A percentile compares a stretch with the other conserved stretches of the same genome.
These are phyloP conservation scores for Acrasis kona DNA, from an alignment of 78 protist species.

Conservation along the genomic window DNA sequence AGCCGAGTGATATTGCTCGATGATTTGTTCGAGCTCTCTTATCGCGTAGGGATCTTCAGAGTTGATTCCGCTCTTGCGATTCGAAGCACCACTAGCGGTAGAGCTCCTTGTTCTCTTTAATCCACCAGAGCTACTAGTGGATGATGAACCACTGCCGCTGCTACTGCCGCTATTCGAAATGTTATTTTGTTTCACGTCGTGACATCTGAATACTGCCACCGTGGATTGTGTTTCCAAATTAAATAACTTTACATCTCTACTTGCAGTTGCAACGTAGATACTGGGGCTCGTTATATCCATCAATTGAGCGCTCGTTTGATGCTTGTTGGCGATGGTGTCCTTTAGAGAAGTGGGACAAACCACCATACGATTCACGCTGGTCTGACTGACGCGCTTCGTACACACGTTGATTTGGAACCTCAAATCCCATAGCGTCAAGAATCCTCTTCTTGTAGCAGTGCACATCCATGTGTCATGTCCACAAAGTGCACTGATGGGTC, in stretches of 20 bases:
- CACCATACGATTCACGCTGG: neutral
- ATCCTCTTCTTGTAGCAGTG: neutral
- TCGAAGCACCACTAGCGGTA: too few species aligned
- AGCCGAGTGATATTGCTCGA: too few species aligned
- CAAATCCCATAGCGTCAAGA: neutral
- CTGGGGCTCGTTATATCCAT: too few species aligned
- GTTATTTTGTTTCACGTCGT: neutral
- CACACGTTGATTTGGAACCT: neutral
- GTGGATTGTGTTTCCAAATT: neutral
- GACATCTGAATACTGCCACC: neutral
- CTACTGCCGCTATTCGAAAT: too few species aligned
- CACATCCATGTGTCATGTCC: neutral
- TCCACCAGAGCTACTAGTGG: too few species aligned
- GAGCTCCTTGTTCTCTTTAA: too few species aligned
- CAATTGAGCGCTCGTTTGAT: too few species aligned
- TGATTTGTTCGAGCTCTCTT: neutral
- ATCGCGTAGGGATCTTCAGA: neutral
- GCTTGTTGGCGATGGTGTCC: neutral
- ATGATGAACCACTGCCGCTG: too few species aligned
- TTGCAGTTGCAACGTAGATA: neutral
- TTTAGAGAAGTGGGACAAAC: neutral
- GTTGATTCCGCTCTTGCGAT: too few species aligned
- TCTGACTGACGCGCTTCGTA: neutral
- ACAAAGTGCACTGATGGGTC: neutral
- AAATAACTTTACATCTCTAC: neutral